Conservation (phyloP, 768 basidiomycete species). For the Leucocoprinus leucothites region DNA sequence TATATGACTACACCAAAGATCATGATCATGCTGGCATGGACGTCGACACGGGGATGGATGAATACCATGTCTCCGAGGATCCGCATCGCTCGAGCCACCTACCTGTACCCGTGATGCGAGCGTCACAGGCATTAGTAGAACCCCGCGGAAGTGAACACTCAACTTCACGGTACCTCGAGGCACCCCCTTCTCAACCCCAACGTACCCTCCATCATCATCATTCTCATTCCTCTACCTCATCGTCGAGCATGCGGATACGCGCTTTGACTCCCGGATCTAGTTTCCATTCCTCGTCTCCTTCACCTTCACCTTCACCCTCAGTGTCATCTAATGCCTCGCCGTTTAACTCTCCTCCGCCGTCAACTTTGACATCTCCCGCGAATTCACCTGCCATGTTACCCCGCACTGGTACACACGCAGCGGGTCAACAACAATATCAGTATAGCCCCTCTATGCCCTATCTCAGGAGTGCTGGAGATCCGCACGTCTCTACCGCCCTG, state of each 20-base stretch:
- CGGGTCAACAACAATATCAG: conserved; percentile 5
- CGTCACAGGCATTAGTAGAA: not conserved
- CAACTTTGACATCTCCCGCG: conserved; percentile 9
- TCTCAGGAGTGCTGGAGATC: conserved; percentile 25
- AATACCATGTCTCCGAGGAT: conserved; percentile 18
- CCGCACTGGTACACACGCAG: not conserved
- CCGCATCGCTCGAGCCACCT: conserved; percentile 7
- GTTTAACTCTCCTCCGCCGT: conserved; percentile 6
- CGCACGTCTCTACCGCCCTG: conserved; percentile 32
- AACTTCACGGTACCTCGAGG: conserved; percentile 8
- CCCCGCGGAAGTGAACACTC: not conserved
- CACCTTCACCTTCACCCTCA: conserved; percentile 18
- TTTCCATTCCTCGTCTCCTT: conserved; percentile 17
- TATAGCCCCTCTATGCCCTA: conserved; percentile 31
- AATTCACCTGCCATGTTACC: conserved; percentile 8
- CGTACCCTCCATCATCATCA: not conserved
- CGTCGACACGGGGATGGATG: conserved; percentile 21
- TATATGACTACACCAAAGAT: conserved; percentile 12
- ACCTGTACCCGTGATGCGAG: conserved; percentile 3
- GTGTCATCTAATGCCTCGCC: conserved; percentile 11
- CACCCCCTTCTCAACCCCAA: conserved; percentile 6
- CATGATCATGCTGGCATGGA: conserved; percentile 11
- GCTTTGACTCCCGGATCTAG: conserved; percentile 17
- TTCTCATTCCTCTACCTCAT: conserved; percentile 6
- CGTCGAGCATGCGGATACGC: conserved; percentile 3